Evolutionary conservation across 108 stramenopile species (phyloP), one percentile per base, ranked within the genome.

Genomic region (Schizochytrium sp.): DNA sequence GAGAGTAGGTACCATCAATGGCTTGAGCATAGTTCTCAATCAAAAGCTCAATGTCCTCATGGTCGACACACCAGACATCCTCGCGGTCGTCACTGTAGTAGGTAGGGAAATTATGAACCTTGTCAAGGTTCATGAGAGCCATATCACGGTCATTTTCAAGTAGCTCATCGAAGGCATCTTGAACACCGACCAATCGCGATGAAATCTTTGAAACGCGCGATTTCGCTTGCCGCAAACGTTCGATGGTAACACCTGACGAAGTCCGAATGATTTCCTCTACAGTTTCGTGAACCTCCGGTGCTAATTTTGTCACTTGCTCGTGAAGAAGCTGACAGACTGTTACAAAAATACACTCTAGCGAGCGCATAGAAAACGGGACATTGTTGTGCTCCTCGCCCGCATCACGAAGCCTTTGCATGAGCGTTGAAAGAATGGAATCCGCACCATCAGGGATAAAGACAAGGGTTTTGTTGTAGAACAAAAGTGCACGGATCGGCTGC

Each of bases 91-190:
- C 76, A 10, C 38, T 55, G 53, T 83, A 83, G 53, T 55, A 83
- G 76, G 49, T 53, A n/a, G 76, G 76, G 76, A 55, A 83, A 49
- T 55, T 55, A 53, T 83, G 53, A 2, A 83, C 47, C 53, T 83
- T 83, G 76, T 83, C 76, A 5, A 83, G 76, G 50, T 83, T 83
- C 76, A 83, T 83, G 53, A 83, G 76, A 47, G 76, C 76, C 76
- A 83, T 83, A 53, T 83, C 76, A n/a, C 76, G 76, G 53, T 83
- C 76, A 28, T 83, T 83, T 28, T 83, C 53, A 38, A 83, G 53
- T 10, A 83, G 76, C 28, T 83, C 76, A 5, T 83, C 76, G 40
- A 83, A 83, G 28, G 76, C 76, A 53, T 46, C 47, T 28, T 83
- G 76, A 50, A 83, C 53, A 42, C 76, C 76, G 53, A 55, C 45